Evolutionary conservation across 192 early-diverging fungal species (phyloP).

Genomic region (Entrophospora sp.): DNA sequence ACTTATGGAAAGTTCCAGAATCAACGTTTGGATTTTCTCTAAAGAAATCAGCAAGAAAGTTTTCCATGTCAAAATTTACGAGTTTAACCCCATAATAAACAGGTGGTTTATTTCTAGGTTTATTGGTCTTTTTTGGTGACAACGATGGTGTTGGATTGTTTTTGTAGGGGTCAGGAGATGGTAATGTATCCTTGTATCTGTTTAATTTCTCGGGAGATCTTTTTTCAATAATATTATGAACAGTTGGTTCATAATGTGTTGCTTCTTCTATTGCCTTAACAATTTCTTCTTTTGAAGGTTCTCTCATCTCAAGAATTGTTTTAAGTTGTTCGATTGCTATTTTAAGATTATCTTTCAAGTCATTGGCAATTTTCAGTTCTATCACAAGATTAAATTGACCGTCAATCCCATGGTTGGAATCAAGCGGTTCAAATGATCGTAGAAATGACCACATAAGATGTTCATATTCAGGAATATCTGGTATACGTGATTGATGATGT

Average conservation of each 20-base stretch:
- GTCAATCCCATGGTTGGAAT: constrained; percentile 43
- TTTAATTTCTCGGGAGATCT: not conserved
- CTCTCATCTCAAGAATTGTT: constrained; percentile 24
- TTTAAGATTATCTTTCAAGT: constrained; percentile 36
- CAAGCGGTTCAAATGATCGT: constrained; percentile 38
- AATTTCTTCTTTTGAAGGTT: constrained; percentile 33
- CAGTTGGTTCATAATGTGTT: constrained; percentile 30
- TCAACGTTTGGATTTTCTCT: constrained; percentile 18
- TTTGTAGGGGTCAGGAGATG: not conserved
- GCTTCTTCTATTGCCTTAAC: constrained; percentile 43
- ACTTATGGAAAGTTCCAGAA: constrained; percentile 9
- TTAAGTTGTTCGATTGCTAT: constrained; percentile 32
- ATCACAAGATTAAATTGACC: constrained; percentile 47
- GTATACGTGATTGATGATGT: constrained; percentile 74
- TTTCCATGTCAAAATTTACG: constrained; percentile 14
- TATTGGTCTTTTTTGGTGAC: not conserved
- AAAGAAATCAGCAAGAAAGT: constrained; percentile 21
- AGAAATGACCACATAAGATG: constrained; percentile 51
- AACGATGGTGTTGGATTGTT: not conserved
- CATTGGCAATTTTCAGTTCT: constrained; percentile 41
- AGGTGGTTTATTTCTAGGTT: constrained; percentile 15
- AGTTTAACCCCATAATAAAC: constrained; percentile 23
- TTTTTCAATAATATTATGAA: constrained; percentile 28
- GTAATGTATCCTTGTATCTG: not conserved
- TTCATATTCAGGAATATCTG: constrained; percentile 47